Evolutionary conservation across 2,329 filamentous ascomycete species (phyloP), one percentile per base, ranked within the genome.

Genomic region (Hypoxylon sp.): DNA sequence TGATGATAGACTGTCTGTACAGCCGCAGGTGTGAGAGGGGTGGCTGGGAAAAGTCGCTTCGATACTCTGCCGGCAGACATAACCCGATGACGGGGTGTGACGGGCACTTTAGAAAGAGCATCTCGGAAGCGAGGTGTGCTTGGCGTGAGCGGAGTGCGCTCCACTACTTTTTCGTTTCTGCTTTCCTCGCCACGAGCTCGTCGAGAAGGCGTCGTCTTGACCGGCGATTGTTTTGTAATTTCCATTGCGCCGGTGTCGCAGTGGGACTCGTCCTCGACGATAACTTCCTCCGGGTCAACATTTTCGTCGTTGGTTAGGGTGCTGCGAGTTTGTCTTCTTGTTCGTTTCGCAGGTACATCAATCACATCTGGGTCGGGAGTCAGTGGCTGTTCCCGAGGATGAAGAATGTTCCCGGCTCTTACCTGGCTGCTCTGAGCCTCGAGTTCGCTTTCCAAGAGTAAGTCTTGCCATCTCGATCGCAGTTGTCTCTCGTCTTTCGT

Each of bases 1-100:
- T 88, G 83, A 62, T 95, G 92, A 74, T 97, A 98, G 31, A 97
- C 81, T 0, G 92, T 95, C 50, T 88, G 86, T 18, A 83, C 78
- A 9, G 85, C 79, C 23, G 85, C 83, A 10, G 91, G 89, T 5
- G 90, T 90, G 27, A 83, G 78, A 9, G 89, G 89, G 10, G 91
- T 91, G 64, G 88, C 86, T 17, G 91, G 90, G 37, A 92, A 96
- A 67, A 88, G 80, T 53, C 93, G 89, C 64, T 91, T 93, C 68
- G 89, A 84, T 29, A 91, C 81, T 70, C 86, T 90, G 62, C 88
- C 90, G 29, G 84, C 83, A 10, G 93, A 86, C 77, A 91, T 88
- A 56, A 97, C 88, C 54, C 91, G 86, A 73, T 96, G 92, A 56
- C 91, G 87, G 38, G 94, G 94, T 4, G 94, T 97, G 51, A 88